Evolutionary conservation across 441 rosid species (phyloP), one percentile per base, ranked within the genome.

Genomic region (Eruca vesicaria): DNA sequence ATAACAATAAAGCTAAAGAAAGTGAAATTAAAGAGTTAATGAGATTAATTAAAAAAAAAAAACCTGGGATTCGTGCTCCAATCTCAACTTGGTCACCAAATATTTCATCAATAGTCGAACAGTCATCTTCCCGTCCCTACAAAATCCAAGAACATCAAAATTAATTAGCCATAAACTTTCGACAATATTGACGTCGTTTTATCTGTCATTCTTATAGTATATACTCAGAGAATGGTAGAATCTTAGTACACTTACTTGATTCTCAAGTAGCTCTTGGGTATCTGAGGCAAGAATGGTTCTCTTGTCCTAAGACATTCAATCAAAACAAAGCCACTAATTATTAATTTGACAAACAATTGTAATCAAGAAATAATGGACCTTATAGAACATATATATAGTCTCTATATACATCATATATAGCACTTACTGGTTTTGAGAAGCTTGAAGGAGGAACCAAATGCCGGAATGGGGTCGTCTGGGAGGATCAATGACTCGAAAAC

Each of bases 1-100:
- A 72, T 61, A 68, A 57, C 26, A 73, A 56, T 28, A 68, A 68
- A 69, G 66, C n/a, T 50, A 55, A 71, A 48, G 16, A 69, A 71
- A 48, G 15, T 32, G 38, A 56, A 76, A 21, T 31, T 45, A 53
- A 76, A 41, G 26, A 71, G 20, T 43, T 59, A 14, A 61, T 28
- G 43, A 28, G 73, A 77, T 50, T 1, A 2, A 16, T 58, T n/a
- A n/a, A n/a, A n/a, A 55, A 66, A 75, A 83, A 82, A 4, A 78
- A 87, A 95, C 99, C 99, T 96, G 95, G 75, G 97, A 86, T 89
- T 93, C 98, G 90, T 87, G 88, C 69, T 90, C 98, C 86, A 93
- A 80, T 81, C 86, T 85, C 87, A 96, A 91, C 88, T 93, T 96
- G 85, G 84, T 91, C 81, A 84, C 97, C 88, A 96, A 84, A 84